Base-by-base conservation (phyloP, 208 protist genomes). In the Leishmania arabica region DNA sequence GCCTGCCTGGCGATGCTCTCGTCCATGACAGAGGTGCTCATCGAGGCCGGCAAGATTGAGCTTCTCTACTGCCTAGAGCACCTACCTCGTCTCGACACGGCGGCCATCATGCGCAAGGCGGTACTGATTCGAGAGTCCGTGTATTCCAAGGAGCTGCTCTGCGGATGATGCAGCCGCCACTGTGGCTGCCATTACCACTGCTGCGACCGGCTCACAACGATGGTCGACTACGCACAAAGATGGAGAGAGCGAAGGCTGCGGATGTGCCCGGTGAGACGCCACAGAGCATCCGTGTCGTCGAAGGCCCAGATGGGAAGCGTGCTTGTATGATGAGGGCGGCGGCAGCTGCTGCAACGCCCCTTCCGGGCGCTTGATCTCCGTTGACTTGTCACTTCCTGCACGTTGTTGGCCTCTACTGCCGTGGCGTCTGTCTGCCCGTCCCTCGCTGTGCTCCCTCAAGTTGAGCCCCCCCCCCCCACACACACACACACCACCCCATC, bases 21-120 rank as follows among this genome's bases (percentile, higher is more conserved):
- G 3, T 87, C 93, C 72, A 88, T 97, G 85, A 96, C 93, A 40
- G 92, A 96, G 80, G 88, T 94, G 66, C 77, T 97, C n/a, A 87
- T 97, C 51, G 92, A 97, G 84, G 91, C 88, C 51, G 92, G 93
- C 45, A 89, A 89, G 62, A 86, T 78, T 27, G 91, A 92, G 74
- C 90, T 96, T 64, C 84, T 97, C 69, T 85, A 87, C 73, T 90
- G 91, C 34, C 72, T 97, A 51, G 75, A 87, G 27, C 88, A 91
- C 75, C 72, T 97, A n/a, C 95, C 95, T n/a, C 91, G 92, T 37
- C 84, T 97, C 21, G 86, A 95, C 82, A 86, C 83, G 1, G 82
- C 86, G 21, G 84, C 72, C 65, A 88, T 96, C 60, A 83, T 97
- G 73, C 92, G 92, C 65, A 91, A 90, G 79, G 95, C 95, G 3